phyloP scores from a whole-genome alignment of 2,329 filamentous ascomycete species.

The Fusarium acutatum region DNA sequence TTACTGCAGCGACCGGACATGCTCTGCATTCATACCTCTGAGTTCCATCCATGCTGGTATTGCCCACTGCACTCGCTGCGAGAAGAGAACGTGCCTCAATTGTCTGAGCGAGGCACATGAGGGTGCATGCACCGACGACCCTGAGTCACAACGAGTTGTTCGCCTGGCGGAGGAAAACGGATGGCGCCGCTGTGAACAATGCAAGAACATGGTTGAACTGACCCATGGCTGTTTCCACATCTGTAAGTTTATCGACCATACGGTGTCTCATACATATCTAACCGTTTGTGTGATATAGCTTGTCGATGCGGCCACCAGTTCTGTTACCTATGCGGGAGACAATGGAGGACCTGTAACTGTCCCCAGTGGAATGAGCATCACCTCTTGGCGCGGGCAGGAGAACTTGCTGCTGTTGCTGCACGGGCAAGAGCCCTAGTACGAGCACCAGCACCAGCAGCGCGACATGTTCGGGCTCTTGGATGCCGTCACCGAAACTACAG shows the following conservation, averaged over 20 bases:
- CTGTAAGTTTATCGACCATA: too few species aligned
- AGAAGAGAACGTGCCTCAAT: background rate
- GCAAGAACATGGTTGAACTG: background rate
- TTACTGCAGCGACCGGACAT: accelerated
- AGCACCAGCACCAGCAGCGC: background rate
- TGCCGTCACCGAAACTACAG: background rate
- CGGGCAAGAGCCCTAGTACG: too few species aligned
- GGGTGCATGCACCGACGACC: background rate
- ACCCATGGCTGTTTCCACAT: accelerated
- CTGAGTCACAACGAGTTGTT: background rate
- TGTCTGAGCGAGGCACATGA: background rate
- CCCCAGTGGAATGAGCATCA: background rate
- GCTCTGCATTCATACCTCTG: background rate
- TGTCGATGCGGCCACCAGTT: background rate
- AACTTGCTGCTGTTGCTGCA: too few species aligned
- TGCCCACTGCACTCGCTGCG: background rate
- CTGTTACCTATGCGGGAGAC: accelerated
- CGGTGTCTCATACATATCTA: too few species aligned
- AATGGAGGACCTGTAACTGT: background rate
- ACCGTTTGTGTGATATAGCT: background rate
- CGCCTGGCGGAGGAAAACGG: accelerated
- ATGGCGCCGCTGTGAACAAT: accelerated
- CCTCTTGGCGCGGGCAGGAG: background rate
- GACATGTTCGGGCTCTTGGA: too few species aligned
- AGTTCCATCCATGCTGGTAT: background rate